Evolutionary conservation across 768 basidiomycete species (phyloP), one percentile per base, ranked within the genome.

Genomic region (Pisolithus marmoratus): DNA sequence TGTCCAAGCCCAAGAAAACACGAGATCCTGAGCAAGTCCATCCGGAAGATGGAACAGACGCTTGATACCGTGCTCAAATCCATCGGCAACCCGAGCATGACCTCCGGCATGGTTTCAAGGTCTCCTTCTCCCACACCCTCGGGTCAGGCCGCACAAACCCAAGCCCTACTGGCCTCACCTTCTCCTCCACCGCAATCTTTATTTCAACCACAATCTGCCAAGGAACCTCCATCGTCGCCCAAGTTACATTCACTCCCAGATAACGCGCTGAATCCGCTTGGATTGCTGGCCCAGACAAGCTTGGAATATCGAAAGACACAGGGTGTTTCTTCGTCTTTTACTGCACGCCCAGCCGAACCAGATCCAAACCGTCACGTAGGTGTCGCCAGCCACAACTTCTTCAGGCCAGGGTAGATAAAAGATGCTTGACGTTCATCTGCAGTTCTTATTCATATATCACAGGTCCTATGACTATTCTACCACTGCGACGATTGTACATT

Each of bases 221-320:
- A 55, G 43, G 55, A 58, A 45, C 54, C 63, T 34, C 54, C 79
- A 1, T 20, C 46, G 34, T 94, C 91, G 2, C 94, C 94, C 0
- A 88, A 94, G 62, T 74, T 97, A 2, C 93, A 95, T 58, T 90
- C 84, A 0, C 71, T 98, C 5, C 95, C 95, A 0, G 94, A 97
- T 66, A 95, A 95, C 63, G 73, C 88, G 0, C 73, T 98, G 37
- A 97, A 95, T 56, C 95, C 95, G 5, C 75, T 98, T 11, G 95
- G 95, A 0, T 73, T 98, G 0, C 77, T 98, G 17, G 95, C 93
- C 0, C 94, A 97, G 63, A 90, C 92, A 0, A 90, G 87, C 60
- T 70, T 90, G 24, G 86, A 85, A 1, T 89, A 87, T 58, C 78
- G 88, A 5, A 74, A 82, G 24, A 82, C 81, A 1, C 78, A 83